Base-by-base conservation (phyloP, 192 early-diverging fungal species). In the Piromyces sp. region DNA sequence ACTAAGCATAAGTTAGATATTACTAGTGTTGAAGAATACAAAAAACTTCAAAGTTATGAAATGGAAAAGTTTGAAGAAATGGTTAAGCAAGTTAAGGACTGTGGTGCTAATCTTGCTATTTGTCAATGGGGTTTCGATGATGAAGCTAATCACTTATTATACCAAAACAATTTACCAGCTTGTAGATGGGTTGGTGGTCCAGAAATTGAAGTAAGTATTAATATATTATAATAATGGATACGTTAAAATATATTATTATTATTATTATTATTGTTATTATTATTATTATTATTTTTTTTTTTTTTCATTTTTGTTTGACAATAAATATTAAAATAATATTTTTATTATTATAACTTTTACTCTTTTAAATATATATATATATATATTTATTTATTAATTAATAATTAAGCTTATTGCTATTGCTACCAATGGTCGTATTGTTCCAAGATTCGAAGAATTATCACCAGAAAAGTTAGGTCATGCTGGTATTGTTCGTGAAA, bases 91-190 rank as follows among this genome's bases (percentile, higher is more conserved):
- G 96, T 98, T 84, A 99, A 99, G 92, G 95, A 97, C 80, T 92
- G 94, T 83, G 98, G 98, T 30, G 97, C 98, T 80, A 99, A 97
- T 88, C 85, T 98, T 79, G 98, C 98, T 78, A 95, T 97, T 79
- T 99, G 98, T 89, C 98, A 99, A 87, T 99, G 98, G 98, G 98
- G 98, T 80, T 99, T 99, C 84, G 98, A 99, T 88, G 98, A 99
- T 84, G 98, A 99, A 87, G 98, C 98, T 78, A 99, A 99, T 89
- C 97, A 98, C 86, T 89, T 99, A 88, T 89, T 99, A 81, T 88
- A 98, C 88, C 98, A 99, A 87, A 96, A 98, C 88, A 83, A 97
- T 85, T 89, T 99, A 79, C 98, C 98, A 36, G 96, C 96, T 82
- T 96, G 98, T 80, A 93, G 98, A 84, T 99, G 98, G 98, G 97